A percentile compares a stretch with the other conserved stretches of the same genome.
These are phyloP conservation scores for Chiua sp. DNA, from an alignment of 1,284 basidiomycete species.

Conservation along the genomic window DNA sequence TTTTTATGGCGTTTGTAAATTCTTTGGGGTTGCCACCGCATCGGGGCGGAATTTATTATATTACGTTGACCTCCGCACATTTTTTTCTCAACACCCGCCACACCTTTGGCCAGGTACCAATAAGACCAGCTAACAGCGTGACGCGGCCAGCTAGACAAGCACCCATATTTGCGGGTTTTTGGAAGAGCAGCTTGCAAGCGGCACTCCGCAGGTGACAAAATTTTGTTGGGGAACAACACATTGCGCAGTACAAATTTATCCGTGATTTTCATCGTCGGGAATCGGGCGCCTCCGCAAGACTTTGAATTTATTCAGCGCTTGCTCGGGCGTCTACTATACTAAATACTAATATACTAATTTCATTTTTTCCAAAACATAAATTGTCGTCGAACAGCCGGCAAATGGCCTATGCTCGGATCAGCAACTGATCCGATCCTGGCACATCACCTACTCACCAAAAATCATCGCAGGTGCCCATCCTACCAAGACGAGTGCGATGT, in stretches of 20 bases:
- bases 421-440: not conserved
- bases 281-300: not conserved
- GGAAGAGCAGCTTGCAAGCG: not conserved
- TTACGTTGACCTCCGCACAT: not conserved
- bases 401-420: constrained; percentile 22
- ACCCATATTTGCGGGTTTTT: not conserved
- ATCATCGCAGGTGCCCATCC: constrained; percentile 37
- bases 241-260: not conserved
- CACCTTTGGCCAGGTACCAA: not conserved
- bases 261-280: not conserved
- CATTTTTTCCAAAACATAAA: constrained; percentile 31
- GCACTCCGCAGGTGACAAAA: constrained; percentile 7
- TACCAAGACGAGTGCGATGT: constrained; percentile 35
- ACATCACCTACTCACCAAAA: constrained; percentile 18
- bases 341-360: too few relatives aligned
- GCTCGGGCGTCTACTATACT: not conserved
- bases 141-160: not conserved
- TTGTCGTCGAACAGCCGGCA: constrained; percentile 28
- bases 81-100: not conserved
- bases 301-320: constrained; percentile 1
- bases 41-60: constrained; percentile 10
- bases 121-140: not conserved
- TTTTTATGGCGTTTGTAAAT: constrained; percentile 37
- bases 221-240: constrained; percentile 27
- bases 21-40: constrained; percentile 42